These are phyloP conservation scores for Crithidia acanthocephali DNA, from an alignment of 208 protist species.

Conservation along the genomic window DNA sequence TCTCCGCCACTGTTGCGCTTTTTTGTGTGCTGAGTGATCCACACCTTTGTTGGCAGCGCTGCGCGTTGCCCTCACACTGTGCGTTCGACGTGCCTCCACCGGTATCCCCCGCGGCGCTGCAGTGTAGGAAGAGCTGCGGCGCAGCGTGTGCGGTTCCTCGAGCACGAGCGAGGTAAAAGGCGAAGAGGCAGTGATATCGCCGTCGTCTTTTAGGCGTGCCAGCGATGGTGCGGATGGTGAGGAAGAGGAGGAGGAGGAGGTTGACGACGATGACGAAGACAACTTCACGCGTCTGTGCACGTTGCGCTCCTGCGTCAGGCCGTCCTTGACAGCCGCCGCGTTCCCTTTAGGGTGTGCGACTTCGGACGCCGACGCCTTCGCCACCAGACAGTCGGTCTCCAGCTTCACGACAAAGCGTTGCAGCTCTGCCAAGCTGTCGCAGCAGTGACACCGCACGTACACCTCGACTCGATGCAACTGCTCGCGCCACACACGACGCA, in stretches of 20 bases:
- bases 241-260: background rate
- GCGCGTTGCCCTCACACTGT: background rate
- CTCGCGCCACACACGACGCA: conserved; percentile 1
- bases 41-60: background rate
- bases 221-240: background rate
- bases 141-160: background rate
- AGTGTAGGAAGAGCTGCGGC: background rate
- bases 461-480: conserved; percentile 11
- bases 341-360: background rate
- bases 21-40: background rate
- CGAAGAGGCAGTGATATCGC: background rate
- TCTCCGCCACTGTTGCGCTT: no score
- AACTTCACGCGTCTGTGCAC: background rate
- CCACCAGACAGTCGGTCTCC: background rate
- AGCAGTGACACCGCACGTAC: conserved; percentile 8
- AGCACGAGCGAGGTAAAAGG: conserved; percentile 1
- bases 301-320: background rate
- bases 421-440: background rate
- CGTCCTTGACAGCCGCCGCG: background rate
- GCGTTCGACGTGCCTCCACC: background rate
- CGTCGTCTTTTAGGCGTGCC: no score
- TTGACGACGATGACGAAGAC: background rate
- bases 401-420: background rate
- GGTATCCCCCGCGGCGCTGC: no score
- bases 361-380: background rate